Base-by-base conservation (phyloP, 768 basidiomycete genomes). In the Daedaleopsis nitida region DNA sequence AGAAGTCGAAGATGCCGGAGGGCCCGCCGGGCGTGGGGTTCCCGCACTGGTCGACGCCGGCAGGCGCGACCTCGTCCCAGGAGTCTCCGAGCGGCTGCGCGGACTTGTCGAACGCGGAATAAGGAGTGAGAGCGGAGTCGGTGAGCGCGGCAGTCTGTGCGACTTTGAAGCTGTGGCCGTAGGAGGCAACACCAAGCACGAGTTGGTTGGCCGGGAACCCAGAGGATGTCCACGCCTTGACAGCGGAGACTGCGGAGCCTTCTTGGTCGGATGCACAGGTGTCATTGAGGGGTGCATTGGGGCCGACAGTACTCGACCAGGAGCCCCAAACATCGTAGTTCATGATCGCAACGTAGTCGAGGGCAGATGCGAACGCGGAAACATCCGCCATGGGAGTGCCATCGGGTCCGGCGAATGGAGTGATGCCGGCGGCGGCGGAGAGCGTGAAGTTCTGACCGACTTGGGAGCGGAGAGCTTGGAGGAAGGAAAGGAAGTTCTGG, bases 221-320 rank as follows among this genome's bases (percentile, higher is more conserved):
- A 42, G 94, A 94, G 0, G 66, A 60, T 0, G 80, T 84, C 96
- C 95, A 98, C 8, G 83, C 81, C 14, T 78, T 71, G 48, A 97
- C 82, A 2, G 90, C 87, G 5, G 87, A 87, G 34, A 80, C 77
- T 10, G 91, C 94, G 42, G 94, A 96, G 3, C 94, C 92, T 43
- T 77, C 75, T 55, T 83, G 86, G 51, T 65, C 38, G 86, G 34
- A 49, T 17, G 14, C 32, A 9, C 23, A 96, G 0, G 81, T 77
- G 74, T 96, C 88, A 55, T 86, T 76, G 45, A 97, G 79, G 11
- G 96, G 94, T 1, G 96, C 88, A 71, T 92, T 93, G n/a, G 96
- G 86, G 0, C 94, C 94, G 52, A 83, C 80, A 63, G 85, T 70
- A 57, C 76, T 69, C 47, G 80, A 78, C 69, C 80, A 81, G 16